These are phyloP conservation scores for Lophium mytilinum DNA, from an alignment of 495 filamentous ascomycete species.

Conservation along the genomic window DNA sequence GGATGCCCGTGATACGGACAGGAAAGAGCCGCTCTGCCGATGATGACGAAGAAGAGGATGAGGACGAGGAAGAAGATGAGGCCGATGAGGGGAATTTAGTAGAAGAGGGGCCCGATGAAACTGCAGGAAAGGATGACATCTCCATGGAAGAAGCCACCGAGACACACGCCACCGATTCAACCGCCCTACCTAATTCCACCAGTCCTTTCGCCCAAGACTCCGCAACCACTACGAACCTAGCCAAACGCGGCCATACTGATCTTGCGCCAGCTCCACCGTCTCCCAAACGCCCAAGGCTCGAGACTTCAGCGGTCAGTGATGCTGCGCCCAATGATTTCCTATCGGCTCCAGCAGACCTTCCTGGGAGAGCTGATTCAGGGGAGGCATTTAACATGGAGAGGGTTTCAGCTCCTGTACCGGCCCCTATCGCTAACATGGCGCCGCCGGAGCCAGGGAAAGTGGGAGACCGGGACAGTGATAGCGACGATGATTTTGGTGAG, in stretches of 20 bases:
- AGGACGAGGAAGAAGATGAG: slow-evolving; percentile 14
- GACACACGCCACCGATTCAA: background rate
- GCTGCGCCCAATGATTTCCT: background rate
- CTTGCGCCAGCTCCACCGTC: background rate
- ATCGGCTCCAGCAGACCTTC: background rate
- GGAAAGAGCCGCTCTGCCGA: slow-evolving; percentile 6
- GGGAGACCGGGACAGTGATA: background rate
- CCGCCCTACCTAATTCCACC: background rate
- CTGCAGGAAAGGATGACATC: slow-evolving; percentile 19
- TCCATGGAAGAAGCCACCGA: background rate
- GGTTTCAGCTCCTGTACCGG: background rate
- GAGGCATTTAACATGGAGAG: background rate
- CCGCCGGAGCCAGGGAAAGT: background rate
- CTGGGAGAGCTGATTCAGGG: background rate
- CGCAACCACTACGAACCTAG: background rate
- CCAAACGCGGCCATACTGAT: background rate
- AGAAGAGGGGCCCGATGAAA: slow-evolving; percentile 13
- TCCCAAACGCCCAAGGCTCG: slow-evolving; percentile 1
- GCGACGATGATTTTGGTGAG: slow-evolving; percentile 16
- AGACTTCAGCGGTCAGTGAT: background rate
- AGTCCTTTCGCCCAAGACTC: background rate
- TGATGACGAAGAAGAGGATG: slow-evolving; percentile 9
- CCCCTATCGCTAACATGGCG: background rate
- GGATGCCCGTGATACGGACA: slow-evolving; percentile 46
- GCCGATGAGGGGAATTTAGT: slow-evolving; percentile 10